A percentile compares a stretch with the other conserved stretches of the same genome.
phyloP scores from a whole-genome alignment of 176 grass and related monocot genomes.

The Musa acuminata region DNA sequence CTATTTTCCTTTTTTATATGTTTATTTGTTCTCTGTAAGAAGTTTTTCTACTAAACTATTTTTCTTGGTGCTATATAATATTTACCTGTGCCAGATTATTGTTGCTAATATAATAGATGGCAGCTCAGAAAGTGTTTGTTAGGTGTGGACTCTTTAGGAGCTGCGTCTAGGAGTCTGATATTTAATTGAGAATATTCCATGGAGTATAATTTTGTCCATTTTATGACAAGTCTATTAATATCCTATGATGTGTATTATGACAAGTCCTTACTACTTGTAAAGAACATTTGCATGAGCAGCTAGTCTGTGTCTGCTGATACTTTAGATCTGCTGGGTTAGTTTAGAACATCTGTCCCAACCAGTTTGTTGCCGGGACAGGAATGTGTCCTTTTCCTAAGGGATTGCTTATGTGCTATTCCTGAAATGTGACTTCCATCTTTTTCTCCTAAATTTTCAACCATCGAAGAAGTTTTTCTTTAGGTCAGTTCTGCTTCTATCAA shows the following conservation, averaged over 20 bases:
- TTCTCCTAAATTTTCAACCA: background rate
- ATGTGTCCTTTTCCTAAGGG: too few relatives aligned
- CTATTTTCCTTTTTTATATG: background rate
- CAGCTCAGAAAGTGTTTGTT: too few relatives aligned
- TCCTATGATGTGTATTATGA: background rate
- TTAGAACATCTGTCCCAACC: too few relatives aligned
- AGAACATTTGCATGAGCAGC: too few relatives aligned
- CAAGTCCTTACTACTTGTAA: too few relatives aligned
- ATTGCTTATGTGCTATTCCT: background rate
- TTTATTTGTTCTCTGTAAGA: background rate
- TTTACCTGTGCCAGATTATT: background rate
- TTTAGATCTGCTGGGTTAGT: too few relatives aligned
- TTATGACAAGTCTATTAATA: background rate
- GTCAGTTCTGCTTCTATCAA: background rate
- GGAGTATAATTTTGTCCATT: too few relatives aligned
- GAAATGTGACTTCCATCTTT: background rate
- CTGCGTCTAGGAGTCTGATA: too few relatives aligned
- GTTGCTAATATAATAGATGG: background rate
- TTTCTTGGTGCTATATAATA: background rate
- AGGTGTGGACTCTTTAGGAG: too few relatives aligned
- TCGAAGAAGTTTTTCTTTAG: background rate
- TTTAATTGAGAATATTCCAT: too few relatives aligned
- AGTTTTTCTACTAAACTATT: background rate
- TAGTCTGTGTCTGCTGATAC: background rate
- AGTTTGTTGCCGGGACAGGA: too few relatives aligned